Evolutionary conservation across 257 asterid genomes (phyloP), one percentile per base, ranked within the genome.

Genomic region (Jacaranda mimosifolia): DNA sequence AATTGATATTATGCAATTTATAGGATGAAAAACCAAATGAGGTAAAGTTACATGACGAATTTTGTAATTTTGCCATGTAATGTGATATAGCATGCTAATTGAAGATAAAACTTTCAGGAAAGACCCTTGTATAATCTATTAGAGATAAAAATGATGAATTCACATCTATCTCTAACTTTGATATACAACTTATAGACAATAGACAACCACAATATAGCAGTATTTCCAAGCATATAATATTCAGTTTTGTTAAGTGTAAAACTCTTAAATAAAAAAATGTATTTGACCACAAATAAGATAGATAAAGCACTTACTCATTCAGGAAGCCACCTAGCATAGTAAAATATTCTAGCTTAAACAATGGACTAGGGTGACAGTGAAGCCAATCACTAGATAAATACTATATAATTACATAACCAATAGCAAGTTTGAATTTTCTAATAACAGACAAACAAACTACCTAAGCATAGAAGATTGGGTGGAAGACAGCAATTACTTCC

Each of bases 311-410:
- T 82, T 90, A 91, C 98, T 97, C 97, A 94, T 72, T 38, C 88
- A 78, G 97, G 94, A 74, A 89, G 65, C 97, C 94, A 90, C 60
- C 87, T 19, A 97, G 94, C 63, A 95, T 59, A 72, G 89, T 7
- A 60, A 55, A 93, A 85, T 85, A 77, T 60, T 93, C 97, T 14
- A 97, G 97, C 88, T 87, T 91, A 64, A 87, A 94, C 83, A 96
- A 84, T 9, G 87, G 85, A 48, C 93, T 98, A 9, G 99, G 96
- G 85, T 96, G 98, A 77, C 99, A 96, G 9, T 87, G 87, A 83
- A 96, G 97, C 98, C 99, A 96, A 62, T 96, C 92, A 58, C 93
- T 89, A 19, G 99, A 93, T 72, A 96, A 84, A 87, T 96, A 98
- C 99, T 93, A 83, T 74, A 80, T 57, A 77, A 19, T 26, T 18